phyloP scores from a whole-genome alignment of 371 early-diverging fungal species.

The Zancudomyces culisetae region DNA sequence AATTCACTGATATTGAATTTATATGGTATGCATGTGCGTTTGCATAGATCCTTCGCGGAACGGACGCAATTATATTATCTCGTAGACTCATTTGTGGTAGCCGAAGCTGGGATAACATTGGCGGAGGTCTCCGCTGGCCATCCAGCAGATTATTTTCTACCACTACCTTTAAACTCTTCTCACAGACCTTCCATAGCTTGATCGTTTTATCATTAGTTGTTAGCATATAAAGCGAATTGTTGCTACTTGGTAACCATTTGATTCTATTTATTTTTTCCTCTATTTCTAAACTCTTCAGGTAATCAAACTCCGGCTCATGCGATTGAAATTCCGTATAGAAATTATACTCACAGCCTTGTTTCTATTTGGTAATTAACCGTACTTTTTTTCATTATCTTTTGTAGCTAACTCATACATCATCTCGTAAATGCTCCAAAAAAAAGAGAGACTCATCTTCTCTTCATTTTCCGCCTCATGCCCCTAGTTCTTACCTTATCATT shows the following conservation, averaged over 20 bases:
- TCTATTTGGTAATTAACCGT: slow-evolving; percentile 43
- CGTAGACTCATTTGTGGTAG: slow-evolving; percentile 79
- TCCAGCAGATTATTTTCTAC: slow-evolving; percentile 66
- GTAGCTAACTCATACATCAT: background rate
- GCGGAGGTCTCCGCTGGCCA: slow-evolving; percentile 27
- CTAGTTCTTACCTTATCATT: slow-evolving; percentile 65
- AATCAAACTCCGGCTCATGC: slow-evolving; percentile 98
- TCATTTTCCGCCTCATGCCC: background rate
- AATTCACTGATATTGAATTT: slow-evolving; percentile 96
- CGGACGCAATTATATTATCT: slow-evolving; percentile 87
- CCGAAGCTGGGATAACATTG: slow-evolving; percentile 31
- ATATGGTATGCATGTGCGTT: slow-evolving; percentile 98
- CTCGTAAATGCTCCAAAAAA: background rate
- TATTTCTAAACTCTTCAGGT: slow-evolving; percentile 96
- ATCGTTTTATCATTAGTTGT: slow-evolving; percentile 98
- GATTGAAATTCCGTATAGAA: slow-evolving; percentile 98
- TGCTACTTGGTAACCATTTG: slow-evolving; percentile 87
- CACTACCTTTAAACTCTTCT: slow-evolving; percentile 84
- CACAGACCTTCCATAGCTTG: slow-evolving; percentile 97
- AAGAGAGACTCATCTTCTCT: background rate
- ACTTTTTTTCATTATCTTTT: background rate
- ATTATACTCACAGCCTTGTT: slow-evolving; percentile 97
- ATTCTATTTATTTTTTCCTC: slow-evolving; percentile 99
- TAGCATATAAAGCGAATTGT: slow-evolving; percentile 86
- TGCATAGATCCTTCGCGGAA: slow-evolving; percentile 83